Conservation (phyloP, 192 early-diverging fungal genomes). For the Coemansia guatemalensis region DNA sequence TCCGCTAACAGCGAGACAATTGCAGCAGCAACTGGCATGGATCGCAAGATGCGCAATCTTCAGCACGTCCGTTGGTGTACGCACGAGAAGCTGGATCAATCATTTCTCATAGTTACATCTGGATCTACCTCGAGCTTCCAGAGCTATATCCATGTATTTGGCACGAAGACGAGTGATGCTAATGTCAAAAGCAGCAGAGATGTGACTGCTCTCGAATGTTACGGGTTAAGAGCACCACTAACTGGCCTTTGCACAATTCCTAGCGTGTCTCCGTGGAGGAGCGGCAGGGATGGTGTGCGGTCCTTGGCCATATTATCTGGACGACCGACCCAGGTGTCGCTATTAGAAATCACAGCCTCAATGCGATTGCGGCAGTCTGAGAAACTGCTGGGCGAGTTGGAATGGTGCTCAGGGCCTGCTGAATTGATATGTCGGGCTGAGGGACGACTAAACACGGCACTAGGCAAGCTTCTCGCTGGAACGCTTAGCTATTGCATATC, state of each 20-base stretch:
- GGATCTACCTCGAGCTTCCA: slow-evolving; percentile 19
- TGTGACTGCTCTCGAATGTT: slow-evolving; percentile 5
- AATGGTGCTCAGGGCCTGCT: slow-evolving; percentile 19
- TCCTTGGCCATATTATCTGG: slow-evolving; percentile 14
- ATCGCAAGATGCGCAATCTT: slow-evolving; percentile 15
- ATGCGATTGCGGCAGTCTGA: slow-evolving; percentile 9
- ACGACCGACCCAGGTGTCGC: slow-evolving; percentile 7
- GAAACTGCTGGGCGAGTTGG: slow-evolving; percentile 25
- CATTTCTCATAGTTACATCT: slow-evolving; percentile 37
- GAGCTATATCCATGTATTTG: slow-evolving; percentile 17
- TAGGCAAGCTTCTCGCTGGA: slow-evolving; percentile 6
- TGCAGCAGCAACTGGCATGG: slow-evolving; percentile 7
- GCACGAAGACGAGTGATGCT: slow-evolving; percentile 4
- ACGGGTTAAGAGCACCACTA: slow-evolving; percentile 8
- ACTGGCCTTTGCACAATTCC: slow-evolving; percentile 18
- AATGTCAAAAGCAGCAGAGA: slow-evolving; percentile 18
- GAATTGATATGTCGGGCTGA: not conserved
- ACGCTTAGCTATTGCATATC: not conserved
- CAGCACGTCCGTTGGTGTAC: slow-evolving; percentile 40
- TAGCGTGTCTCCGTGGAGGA: slow-evolving; percentile 27
- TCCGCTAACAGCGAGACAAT: not conserved
- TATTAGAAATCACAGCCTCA: slow-evolving; percentile 11
- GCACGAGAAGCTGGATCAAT: slow-evolving; percentile 14
- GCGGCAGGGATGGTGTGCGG: slow-evolving; percentile 24
- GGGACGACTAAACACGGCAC: slow-evolving; percentile 6